Conservation (phyloP, 805 yeast genomes). For the Spathaspora arborariae region DNA sequence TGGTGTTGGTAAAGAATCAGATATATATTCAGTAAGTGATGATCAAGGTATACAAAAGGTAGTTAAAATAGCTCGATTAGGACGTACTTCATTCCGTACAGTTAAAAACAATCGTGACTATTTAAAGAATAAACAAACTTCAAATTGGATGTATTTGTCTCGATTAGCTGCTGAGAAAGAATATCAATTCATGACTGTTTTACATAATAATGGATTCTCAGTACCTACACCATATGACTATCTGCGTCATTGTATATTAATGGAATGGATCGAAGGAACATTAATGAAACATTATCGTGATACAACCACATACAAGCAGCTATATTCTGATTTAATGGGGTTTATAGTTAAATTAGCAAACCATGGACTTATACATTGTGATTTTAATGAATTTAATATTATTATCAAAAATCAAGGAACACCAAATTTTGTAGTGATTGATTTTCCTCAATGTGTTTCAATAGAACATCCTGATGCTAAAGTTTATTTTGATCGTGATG, state of each 20-base stretch:
- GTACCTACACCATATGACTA: slow-evolving; percentile 90
- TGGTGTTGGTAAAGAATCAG: slow-evolving; percentile 98
- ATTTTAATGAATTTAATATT: slow-evolving; percentile 94
- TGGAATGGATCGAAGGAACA: slow-evolving; percentile 88
- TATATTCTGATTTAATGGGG: slow-evolving; percentile 83
- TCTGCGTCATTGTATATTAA: slow-evolving; percentile 86
- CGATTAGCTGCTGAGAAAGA: slow-evolving; percentile 91
- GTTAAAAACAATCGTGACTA: slow-evolving; percentile 95
- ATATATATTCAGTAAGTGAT: slow-evolving; percentile 80
- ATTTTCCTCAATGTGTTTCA: slow-evolving; percentile 97
- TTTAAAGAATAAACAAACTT: slow-evolving; percentile 65
- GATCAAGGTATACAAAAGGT: slow-evolving; percentile 61
- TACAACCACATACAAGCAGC: slow-evolving; percentile 62
- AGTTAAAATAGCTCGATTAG: slow-evolving; percentile 86
- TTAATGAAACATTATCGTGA: slow-evolving; percentile 81
- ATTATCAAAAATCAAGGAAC: slow-evolving; percentile 57
- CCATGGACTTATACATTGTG: slow-evolving; percentile 93
- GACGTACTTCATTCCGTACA: slow-evolving; percentile 88
- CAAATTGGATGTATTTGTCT: slow-evolving; percentile 91
- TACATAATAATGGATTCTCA: slow-evolving; percentile 69
- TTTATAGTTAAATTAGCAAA: slow-evolving; percentile 81
- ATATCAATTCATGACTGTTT: slow-evolving; percentile 77
- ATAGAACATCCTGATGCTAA: slow-evolving; percentile 88
- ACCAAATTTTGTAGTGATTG: slow-evolving; percentile 81
- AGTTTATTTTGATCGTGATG: slow-evolving; percentile 86